Base-by-base conservation (phyloP, 495 filamentous ascomycete species). In the Chaetomidium leptoderma region DNA sequence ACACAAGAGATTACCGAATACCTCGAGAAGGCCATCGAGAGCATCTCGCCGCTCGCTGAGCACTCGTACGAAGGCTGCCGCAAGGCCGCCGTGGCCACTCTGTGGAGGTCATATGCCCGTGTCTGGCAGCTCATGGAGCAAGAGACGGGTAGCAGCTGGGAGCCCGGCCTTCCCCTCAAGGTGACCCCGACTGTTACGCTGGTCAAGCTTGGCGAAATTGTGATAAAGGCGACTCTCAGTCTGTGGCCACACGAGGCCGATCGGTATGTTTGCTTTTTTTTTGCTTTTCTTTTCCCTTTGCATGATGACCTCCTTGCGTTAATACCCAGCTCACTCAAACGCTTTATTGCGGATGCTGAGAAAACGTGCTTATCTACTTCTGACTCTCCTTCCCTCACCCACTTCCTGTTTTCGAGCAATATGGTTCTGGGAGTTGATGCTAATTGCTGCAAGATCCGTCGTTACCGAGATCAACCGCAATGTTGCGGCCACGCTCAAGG, bases 271-370 rank as follows among this genome's bases (percentile, higher is more conserved):
- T 43, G 52, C 58, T 36, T 60, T 64, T 44, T 58, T 59, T 55
- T 43, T 45, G 50, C 44, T 39, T n/a, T 50, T 33, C 53, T 55
- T 59, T 7, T 14, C 36, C 29, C 56, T 19, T 66, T 67, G 63
- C 71, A 91, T 92, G 91, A 97, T 96, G 90, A 96, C 74, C 73
- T 82, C 74, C 73, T 73, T 76, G 84, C 89, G 90, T 89, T 93
- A 90, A 37, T 87, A 92, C 92, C 91, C 91, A 97, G 91, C 91
- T 97, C 92, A 96, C 92, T 96, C 87, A 87, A 86, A 97, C 83
- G 83, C 88, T 77, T 79, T 80, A 76, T 67, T 83, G 88, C 81
- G 83, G 76, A 82, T 96, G 92, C 86, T 91, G 91, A 81, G 83
- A 93, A 95, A 76, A 76, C 90, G 89, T 89, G 57, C 14, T 53